phyloP scores from a whole-genome alignment of 352 stramenopile species.

The Thraustochytrium sp. region DNA sequence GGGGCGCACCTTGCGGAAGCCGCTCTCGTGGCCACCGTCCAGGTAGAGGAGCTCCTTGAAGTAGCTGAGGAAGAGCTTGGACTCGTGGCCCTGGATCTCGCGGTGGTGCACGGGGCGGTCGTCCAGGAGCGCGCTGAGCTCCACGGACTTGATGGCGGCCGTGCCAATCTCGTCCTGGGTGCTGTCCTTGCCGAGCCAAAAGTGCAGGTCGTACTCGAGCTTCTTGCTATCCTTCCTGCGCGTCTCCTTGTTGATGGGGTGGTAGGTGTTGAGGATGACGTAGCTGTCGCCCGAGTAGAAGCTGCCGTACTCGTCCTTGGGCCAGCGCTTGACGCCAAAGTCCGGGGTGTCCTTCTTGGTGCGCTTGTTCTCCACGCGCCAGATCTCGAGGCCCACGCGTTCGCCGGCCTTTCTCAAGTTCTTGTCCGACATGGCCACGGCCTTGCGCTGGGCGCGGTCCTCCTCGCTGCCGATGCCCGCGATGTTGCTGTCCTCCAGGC shows the following conservation, averaged over 20 bases:
- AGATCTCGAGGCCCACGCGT: conserved; percentile 66
- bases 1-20: conserved; percentile 76
- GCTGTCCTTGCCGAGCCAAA: conserved; percentile 45
- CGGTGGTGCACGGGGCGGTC: conserved; percentile 72
- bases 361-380: conserved; percentile 72
- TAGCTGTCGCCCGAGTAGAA: conserved; percentile 61
- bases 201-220: conserved; percentile 45
- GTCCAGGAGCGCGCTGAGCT: conserved; percentile 71
- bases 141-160: conserved; percentile 49
- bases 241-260: background rate
- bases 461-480: conserved; percentile 21
- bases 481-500: conserved; percentile 43
- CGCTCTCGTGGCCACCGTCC: conserved; percentile 72
- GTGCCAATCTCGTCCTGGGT: conserved; percentile 43
- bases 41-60: conserved; percentile 81
- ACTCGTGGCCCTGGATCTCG: conserved; percentile 74
- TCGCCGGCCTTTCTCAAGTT: background rate
- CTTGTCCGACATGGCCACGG: conserved; percentile 8
- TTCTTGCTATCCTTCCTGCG: conserved; percentile 50
- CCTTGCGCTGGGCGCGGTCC: background rate
- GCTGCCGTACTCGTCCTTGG: conserved; percentile 55
- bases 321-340: conserved; percentile 41
- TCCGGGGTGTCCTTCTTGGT: conserved; percentile 71
- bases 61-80: conserved; percentile 70
- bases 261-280: conserved; percentile 61